Conservation (phyloP, 176 grass and related monocot species). For the Thalia dealbata region DNA sequence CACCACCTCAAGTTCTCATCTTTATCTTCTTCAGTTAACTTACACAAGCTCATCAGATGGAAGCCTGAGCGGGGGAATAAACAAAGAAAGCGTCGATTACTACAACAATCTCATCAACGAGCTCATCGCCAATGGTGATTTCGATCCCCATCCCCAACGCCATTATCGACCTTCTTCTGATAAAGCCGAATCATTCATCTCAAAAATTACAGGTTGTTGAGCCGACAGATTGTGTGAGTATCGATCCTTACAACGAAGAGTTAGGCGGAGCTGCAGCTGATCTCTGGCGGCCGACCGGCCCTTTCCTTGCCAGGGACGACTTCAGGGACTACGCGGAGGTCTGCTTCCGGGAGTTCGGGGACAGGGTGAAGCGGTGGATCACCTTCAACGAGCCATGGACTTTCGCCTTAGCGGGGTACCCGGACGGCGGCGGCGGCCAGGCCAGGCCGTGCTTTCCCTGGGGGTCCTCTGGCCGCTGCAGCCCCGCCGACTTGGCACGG, state of each 20-base stretch:
- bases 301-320: slow-evolving; percentile 27
- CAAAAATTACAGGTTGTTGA: slow-evolving; percentile 34
- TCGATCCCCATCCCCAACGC: neutral
- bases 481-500: neutral
- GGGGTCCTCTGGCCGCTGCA: slow-evolving; percentile 7
- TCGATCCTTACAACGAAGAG: too few relatives aligned
- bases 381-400: slow-evolving; percentile 52
- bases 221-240: neutral
- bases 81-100: slow-evolving; percentile 42
- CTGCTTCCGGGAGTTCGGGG: slow-evolving; percentile 47
- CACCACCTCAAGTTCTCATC: neutral
- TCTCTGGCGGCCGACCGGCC: too few relatives aligned
- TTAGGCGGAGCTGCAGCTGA: too few relatives aligned
- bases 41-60: slow-evolving; percentile 32
- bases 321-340: slow-evolving; percentile 37
- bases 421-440: slow-evolving; percentile 3
- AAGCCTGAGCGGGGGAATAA: slow-evolving; percentile 40
- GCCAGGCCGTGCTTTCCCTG: slow-evolving; percentile 28
- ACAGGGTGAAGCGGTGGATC: slow-evolving; percentile 50
- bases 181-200: neutral
- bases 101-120: slow-evolving; percentile 58
- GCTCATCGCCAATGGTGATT: slow-evolving; percentile 34
- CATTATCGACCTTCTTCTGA: neutral
- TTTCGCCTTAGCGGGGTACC: slow-evolving; percentile 30
- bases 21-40: neutral